Evolutionary conservation across 306 rosid genomes (phyloP).

Genomic region (Pterocarpus macrocarpus): DNA sequence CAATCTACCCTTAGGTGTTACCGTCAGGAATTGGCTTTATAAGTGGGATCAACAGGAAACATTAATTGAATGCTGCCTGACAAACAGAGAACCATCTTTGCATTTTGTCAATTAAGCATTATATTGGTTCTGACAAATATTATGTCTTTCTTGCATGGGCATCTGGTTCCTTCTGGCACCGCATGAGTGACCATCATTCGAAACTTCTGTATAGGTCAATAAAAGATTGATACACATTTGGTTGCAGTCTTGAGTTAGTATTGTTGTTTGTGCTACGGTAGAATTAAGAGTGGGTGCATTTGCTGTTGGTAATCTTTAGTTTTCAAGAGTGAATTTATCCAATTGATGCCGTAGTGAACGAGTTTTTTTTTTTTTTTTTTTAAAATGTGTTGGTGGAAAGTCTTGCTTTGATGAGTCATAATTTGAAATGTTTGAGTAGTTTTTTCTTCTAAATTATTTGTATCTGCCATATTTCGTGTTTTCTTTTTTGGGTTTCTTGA

Average conservation of each 20-base stretch:
- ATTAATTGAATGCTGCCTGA: constrained; percentile 19
- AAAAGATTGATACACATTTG: background rate
- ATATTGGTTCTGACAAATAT: background rate
- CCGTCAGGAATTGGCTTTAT: constrained; percentile 16
- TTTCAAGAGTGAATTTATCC: constrained; percentile 12
- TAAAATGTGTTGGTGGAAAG: constrained; percentile 4
- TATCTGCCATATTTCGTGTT: background rate
- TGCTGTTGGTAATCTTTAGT: background rate
- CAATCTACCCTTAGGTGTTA: constrained; percentile 20
- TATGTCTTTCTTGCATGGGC: constrained; percentile 1
- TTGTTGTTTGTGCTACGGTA: background rate
- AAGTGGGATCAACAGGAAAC: constrained; percentile 21
- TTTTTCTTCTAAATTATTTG: background rate
- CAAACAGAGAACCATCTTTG: background rate
- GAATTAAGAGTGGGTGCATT: no score
- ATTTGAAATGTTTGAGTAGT: constrained; percentile 11
- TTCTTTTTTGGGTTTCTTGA: background rate
- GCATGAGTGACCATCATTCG: constrained; percentile 19
- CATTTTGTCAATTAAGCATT: background rate
- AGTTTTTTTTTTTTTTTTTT: background rate
- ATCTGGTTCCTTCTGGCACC: background rate
- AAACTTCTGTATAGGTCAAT: constrained; percentile 20
- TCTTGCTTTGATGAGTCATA: constrained; percentile 24
- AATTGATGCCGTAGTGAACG: constrained; percentile 22
- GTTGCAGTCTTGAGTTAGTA: constrained; percentile 3